phyloP scores from a whole-genome alignment of 495 filamentous ascomycete genomes.

The Hypoxylon perforatum region DNA sequence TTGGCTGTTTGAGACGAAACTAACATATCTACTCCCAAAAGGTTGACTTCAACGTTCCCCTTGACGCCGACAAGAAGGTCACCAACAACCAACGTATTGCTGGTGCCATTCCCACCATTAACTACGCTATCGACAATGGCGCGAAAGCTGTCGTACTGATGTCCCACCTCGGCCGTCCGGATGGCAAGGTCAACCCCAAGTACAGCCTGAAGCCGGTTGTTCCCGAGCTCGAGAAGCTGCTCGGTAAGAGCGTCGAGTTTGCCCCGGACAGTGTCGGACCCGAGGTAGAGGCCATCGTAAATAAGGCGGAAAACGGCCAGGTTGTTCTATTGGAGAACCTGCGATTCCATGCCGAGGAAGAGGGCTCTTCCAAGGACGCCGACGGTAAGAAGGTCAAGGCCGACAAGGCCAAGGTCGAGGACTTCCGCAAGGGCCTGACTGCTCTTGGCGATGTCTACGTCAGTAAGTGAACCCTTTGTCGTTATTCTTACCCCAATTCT shows the following conservation, averaged over 20 bases:
- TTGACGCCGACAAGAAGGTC: slow-evolving; percentile 88
- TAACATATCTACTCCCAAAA: slow-evolving; percentile 49
- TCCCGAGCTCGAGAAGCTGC: slow-evolving; percentile 88
- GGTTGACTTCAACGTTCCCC: slow-evolving; percentile 99
- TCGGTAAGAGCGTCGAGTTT: slow-evolving; percentile 86
- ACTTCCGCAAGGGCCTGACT: slow-evolving; percentile 95
- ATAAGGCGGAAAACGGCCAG: slow-evolving; percentile 82
- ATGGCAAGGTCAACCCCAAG: slow-evolving; percentile 89
- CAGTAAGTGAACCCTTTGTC: slow-evolving; percentile 71
- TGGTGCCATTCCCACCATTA: slow-evolving; percentile 96
- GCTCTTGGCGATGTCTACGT: slow-evolving; percentile 95
- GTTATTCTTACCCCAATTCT: neutral
- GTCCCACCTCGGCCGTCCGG: slow-evolving; percentile 97
- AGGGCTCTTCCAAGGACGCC: slow-evolving; percentile 90
- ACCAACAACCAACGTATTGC: slow-evolving; percentile 99
- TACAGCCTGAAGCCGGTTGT: slow-evolving; percentile 95
- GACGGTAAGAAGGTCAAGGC: slow-evolving; percentile 98
- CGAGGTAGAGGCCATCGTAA: slow-evolving; percentile 88
- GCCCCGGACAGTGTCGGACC: slow-evolving; percentile 90
- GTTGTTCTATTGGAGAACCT: slow-evolving; percentile 96
- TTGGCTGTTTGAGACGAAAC: neutral
- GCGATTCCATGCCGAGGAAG: slow-evolving; percentile 97
- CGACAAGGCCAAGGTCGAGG: slow-evolving; percentile 87
- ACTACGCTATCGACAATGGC: slow-evolving; percentile 92
- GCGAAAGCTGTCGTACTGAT: slow-evolving; percentile 97